A percentile compares a stretch with the other conserved stretches of the same genome.
Conservation (phyloP, 768 basidiomycete genomes). For the Gautieria morchelliformis region DNA sequence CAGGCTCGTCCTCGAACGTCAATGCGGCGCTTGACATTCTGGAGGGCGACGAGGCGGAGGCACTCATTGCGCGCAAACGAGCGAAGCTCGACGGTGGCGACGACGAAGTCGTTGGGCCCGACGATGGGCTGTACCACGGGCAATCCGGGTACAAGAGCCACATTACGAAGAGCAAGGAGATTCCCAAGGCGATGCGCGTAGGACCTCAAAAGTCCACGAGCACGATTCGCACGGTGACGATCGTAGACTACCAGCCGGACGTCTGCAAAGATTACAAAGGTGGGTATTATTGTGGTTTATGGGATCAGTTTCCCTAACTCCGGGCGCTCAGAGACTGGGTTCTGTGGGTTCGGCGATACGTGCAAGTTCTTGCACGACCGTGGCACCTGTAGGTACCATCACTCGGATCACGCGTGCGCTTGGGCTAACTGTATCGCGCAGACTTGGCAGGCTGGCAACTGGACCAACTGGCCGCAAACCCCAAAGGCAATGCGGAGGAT, state of each 20-base stretch:
- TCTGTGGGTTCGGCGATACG: constrained; percentile 97
- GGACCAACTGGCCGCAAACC: constrained; percentile 80
- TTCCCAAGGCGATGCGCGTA: constrained; percentile 81
- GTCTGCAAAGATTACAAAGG: constrained; percentile 99
- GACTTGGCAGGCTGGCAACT: constrained; percentile 99
- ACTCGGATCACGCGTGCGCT: background rate
- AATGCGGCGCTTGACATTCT: constrained; percentile 67
- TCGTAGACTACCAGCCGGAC: constrained; percentile 96
- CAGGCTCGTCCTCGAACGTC: constrained; percentile 59
- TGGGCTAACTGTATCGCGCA: constrained; percentile 23
- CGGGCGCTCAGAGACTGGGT: constrained; percentile 74
- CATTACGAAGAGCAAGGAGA: constrained; percentile 71
- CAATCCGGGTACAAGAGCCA: constrained; percentile 73
- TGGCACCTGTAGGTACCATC: constrained; percentile 66
- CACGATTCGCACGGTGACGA: constrained; percentile 90
- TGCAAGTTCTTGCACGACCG: constrained; percentile 99
- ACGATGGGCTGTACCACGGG: constrained; percentile 84
- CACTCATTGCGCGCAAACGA: constrained; percentile 61
- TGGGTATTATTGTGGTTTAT: constrained; percentile 27
- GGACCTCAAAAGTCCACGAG: constrained; percentile 67
- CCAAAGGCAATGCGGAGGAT: constrained; percentile 47
- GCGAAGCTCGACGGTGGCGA: constrained; percentile 41
- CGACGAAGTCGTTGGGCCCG: constrained; percentile 51
- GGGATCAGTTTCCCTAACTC: constrained; percentile 8
- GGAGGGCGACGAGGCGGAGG: constrained; percentile 75